phyloP scores from a whole-genome alignment of 2,329 filamentous ascomycete species.

The Xylariaceae sp. region DNA sequence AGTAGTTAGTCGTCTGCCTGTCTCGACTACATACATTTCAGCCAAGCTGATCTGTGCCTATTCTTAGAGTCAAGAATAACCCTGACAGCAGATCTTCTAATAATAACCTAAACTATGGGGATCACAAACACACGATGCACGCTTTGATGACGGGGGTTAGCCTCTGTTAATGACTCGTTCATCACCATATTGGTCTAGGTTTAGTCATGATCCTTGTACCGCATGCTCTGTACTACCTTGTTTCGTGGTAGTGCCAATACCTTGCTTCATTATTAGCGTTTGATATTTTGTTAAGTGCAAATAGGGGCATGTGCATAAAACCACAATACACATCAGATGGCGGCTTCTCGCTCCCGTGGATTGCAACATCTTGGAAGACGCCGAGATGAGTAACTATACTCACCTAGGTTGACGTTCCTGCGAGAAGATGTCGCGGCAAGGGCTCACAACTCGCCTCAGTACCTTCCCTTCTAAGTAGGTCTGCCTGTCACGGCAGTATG shows the following conservation, averaged over 20 bases:
- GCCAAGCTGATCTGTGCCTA: conserved; percentile 1
- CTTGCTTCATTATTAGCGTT: conserved; percentile 6
- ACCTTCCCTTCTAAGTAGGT: neutral
- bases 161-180: conserved; percentile 14
- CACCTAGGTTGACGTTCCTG: neutral
- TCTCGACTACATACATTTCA: neutral
- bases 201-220: conserved; percentile 8
- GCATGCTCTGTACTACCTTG: conserved; percentile 5
- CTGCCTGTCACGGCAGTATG: neutral
- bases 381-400: neutral
- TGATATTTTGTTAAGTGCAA: conserved; percentile 2
- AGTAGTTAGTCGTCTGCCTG: neutral
- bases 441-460: neutral
- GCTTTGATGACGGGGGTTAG: conserved; percentile 4
- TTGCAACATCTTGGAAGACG: neutral
- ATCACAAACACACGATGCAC: conserved; percentile 14
- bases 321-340: conserved; percentile 10
- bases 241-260: conserved; percentile 12
- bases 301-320: conserved; percentile 6
- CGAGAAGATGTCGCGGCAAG: neutral
- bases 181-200: conserved; percentile 11
- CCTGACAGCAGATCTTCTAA: conserved; percentile 9
- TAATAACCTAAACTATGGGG: conserved; percentile 12
- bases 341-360: conserved; percentile 3
- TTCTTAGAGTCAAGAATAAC: conserved; percentile 8